These are phyloP conservation scores for Chiua sp. DNA, from an alignment of 1,284 basidiomycete species.

Conservation along the genomic window DNA sequence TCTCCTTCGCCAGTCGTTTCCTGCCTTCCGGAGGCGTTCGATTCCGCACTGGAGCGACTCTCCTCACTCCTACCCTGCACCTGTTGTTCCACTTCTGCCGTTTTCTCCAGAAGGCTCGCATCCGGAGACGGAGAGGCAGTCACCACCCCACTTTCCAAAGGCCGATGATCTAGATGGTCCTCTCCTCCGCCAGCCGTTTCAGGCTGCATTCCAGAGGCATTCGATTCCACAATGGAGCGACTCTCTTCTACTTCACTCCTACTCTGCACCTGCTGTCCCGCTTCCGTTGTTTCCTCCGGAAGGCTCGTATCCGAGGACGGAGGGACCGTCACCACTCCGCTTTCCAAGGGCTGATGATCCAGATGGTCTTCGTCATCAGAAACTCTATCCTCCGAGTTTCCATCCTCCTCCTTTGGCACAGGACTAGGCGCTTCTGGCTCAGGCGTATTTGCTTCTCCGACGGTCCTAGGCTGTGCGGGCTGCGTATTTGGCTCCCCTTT, in stretches of 20 bases:
- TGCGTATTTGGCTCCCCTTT: slow-evolving; percentile 12
- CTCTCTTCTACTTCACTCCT: neutral
- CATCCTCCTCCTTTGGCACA: neutral
- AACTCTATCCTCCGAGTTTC: neutral
- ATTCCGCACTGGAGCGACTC: too few species aligned
- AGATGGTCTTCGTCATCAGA: neutral
- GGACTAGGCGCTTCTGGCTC: neutral
- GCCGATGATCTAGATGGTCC: too few species aligned
- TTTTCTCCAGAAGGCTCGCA: too few species aligned
- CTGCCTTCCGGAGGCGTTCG: too few species aligned
- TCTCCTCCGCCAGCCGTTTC: too few species aligned
- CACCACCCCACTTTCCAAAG: too few species aligned
- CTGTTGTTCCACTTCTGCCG: too few species aligned
- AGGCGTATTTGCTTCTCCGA: neutral
- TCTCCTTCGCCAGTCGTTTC: neutral
- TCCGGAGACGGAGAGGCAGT: too few species aligned
- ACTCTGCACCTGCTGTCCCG: neutral
- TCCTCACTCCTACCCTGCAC: too few species aligned
- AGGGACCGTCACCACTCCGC: neutral
- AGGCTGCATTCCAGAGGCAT: neutral
- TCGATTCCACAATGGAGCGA: neutral
- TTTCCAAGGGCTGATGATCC: neutral
- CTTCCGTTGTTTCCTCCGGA: neutral
- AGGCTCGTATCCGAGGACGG: neutral
- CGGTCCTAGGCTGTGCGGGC: neutral